Evolutionary conservation across 495 filamentous ascomycete genomes (phyloP).

Genomic region (Aspergillus bridgeri): DNA sequence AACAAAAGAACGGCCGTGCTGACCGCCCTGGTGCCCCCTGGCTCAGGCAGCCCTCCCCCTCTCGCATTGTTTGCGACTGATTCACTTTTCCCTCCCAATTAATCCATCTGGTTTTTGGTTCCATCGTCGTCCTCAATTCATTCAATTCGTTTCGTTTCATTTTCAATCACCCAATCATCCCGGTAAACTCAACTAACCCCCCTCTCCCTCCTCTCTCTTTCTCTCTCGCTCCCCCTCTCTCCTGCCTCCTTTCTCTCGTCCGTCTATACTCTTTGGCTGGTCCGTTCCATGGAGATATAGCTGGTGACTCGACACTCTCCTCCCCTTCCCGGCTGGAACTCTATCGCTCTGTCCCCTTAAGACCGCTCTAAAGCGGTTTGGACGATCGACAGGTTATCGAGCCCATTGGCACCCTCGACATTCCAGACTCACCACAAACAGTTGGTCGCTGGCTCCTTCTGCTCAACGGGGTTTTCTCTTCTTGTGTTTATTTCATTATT

Average conservation of each 20-base stretch:
- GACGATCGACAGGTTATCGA: background rate
- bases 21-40: conserved; percentile 1
- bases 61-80: background rate
- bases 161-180: too few relatives aligned
- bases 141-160: too few relatives aligned
- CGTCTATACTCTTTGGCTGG: background rate
- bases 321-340: background rate
- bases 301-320: background rate
- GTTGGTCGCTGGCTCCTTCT: conserved; percentile 1
- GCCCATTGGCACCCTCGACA: background rate
- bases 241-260: too few relatives aligned
- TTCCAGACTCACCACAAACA: conserved; percentile 1
- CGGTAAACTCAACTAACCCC: background rate
- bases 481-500: conserved; percentile 14
- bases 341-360: background rate
- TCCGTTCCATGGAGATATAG: background rate
- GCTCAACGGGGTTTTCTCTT: conserved; percentile 4
- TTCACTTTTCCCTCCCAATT: background rate
- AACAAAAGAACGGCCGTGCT: too few relatives aligned
- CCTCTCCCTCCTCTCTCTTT: background rate
- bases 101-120: too few relatives aligned
- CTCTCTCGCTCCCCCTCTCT: too few relatives aligned
- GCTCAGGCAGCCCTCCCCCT: background rate
- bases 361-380: background rate
- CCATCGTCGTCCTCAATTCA: too few relatives aligned